Evolutionary conservation across 179 eudicot genomes (phyloP).

Genomic region (Pouteria campechiana): DNA sequence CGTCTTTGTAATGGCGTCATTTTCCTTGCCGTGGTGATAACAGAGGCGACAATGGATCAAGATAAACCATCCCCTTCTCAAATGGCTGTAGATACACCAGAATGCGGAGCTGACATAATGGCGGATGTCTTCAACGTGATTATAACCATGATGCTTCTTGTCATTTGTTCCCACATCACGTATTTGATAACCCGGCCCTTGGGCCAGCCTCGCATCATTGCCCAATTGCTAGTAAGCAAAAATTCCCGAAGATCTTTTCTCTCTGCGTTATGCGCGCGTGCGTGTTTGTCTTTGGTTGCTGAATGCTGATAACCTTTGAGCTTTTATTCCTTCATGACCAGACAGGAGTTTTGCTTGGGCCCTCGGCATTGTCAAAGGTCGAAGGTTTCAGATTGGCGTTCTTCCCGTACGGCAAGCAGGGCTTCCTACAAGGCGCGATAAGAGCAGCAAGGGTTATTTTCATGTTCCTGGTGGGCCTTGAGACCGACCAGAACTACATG

Average conservation of each 20-base stretch:
- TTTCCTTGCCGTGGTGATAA: too few relatives aligned
- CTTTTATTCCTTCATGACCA: conserved; percentile 16
- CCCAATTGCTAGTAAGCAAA: conserved; percentile 56
- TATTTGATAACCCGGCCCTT: too few relatives aligned
- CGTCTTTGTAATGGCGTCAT: too few relatives aligned
- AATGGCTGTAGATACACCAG: too few relatives aligned
- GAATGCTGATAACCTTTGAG: neutral
- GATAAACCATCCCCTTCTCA: too few relatives aligned
- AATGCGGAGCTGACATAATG: too few relatives aligned
- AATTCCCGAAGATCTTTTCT: neutral
- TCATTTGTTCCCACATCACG: too few relatives aligned
- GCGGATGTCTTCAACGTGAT: too few relatives aligned
- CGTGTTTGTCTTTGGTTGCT: neutral
- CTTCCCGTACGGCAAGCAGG: conserved; percentile 35
- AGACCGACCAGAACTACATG: conserved; percentile 51
- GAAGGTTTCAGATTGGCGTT: conserved; percentile 27
- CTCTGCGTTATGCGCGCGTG: neutral
- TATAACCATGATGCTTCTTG: too few relatives aligned
- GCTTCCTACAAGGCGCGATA: conserved; percentile 64
- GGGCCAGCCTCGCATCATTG: conserved; percentile 57
- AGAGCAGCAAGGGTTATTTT: conserved; percentile 55
- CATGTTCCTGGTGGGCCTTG: conserved; percentile 82
- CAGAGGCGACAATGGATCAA: too few relatives aligned
- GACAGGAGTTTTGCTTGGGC: conserved; percentile 84
- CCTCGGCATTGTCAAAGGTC: conserved; percentile 52